Evolutionary conservation across 345 rosid genomes (phyloP).

Genomic region (Populus deltoides): DNA sequence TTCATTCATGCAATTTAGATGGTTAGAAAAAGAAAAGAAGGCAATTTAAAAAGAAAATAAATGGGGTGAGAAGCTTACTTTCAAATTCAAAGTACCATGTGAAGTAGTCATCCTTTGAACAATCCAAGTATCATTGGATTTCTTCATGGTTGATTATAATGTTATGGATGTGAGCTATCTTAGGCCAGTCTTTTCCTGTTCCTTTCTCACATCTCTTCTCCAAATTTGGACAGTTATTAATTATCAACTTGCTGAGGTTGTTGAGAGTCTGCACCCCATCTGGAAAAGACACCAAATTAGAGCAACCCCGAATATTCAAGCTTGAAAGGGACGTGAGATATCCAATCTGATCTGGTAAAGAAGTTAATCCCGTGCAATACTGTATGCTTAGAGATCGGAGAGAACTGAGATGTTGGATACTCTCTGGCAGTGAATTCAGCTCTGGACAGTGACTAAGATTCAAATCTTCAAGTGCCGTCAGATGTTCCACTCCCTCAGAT

Average conservation of each 20-base stretch:
- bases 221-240: neutral
- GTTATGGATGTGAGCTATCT: conserved; percentile 1
- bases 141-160: neutral
- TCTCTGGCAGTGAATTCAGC: neutral
- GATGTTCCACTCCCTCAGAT: neutral
- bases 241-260: neutral
- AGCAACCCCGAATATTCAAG: neutral
- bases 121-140: neutral
- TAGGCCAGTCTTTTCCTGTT: conserved; percentile 5
- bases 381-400: neutral
- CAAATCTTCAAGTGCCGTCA: neutral
- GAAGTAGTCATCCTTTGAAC: too few species aligned
- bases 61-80: too few species aligned
- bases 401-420: neutral
- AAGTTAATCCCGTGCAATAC: neutral
- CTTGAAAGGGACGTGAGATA: neutral
- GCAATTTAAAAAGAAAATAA: too few species aligned
- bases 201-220: neutral
- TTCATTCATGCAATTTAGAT: too few species aligned
- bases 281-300: neutral
- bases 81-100: too few species aligned
- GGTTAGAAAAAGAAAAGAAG: too few species aligned
- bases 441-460: neutral
- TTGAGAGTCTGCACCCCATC: neutral
- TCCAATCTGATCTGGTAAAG: conserved; percentile 3